Evolutionary conservation across 2,329 filamentous ascomycete genomes (phyloP), one percentile per base, ranked within the genome.

Genomic region (Hypomyces rosellus): DNA sequence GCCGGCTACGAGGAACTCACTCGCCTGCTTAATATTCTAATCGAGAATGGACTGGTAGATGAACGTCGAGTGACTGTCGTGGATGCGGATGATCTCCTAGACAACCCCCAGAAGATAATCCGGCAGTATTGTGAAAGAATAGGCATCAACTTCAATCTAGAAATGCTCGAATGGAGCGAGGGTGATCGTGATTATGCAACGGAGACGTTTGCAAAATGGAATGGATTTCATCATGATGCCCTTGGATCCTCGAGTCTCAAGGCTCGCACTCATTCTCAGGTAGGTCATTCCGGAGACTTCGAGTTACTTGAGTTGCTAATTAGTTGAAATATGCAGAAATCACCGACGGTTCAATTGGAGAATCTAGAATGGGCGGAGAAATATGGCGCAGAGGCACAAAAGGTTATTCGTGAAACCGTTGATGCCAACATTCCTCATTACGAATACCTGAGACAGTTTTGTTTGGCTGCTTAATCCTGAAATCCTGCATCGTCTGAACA

Each of bases 201-300:
- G 57, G 77, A 82, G 55, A 84, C 84, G 15, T 97, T 97, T 71
- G 89, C 91, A 71, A 97, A 99, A 74, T 97, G 93, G 93, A 87
- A 84, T 59, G 93, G 93, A 11, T 97, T 95, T 73, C 93, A 97
- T 67, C 88, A 97, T 59, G 93, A 97, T 74, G 93, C 90, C 13
- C 88, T 97, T 60, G 76, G 87, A 58, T 95, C 88, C 64, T 85
- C 78, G 36, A 84, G 83, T 54, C 73, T 99, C 61, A 85, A 85
- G 65, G 81, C 88, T 2, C 77, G 88, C 63, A 74, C 76, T 42
- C 77, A 84, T 57, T 78, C 82, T 22, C 75, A 80, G 66, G 81
- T 84, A 69, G 67, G 77, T n/a, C 25, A 16, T 1, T 8, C 30
- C 6, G 16, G n/a, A 11, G n/a, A 16, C 20, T 11, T 34, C 22